phyloP scores from a whole-genome alignment of 2,329 filamentous ascomycete genomes.

The Leptoxyphium fumago region DNA sequence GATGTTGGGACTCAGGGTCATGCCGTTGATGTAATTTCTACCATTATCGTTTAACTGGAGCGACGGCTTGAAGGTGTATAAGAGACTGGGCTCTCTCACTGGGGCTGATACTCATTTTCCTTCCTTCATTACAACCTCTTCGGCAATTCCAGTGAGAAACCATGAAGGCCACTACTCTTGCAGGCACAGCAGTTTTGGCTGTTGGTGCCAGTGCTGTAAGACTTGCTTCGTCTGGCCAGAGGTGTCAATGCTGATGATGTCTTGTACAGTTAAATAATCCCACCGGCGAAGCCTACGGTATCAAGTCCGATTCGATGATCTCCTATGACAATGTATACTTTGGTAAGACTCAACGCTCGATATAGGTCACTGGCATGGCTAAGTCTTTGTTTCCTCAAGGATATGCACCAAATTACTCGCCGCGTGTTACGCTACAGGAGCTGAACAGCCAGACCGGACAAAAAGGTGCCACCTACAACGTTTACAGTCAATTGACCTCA shows the following conservation, averaged over 20 bases:
- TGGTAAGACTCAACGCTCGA: background rate
- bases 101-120: too few species aligned
- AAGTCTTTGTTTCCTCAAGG: background rate
- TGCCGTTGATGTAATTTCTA: too few species aligned
- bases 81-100: too few species aligned
- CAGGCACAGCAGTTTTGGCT: background rate
- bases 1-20: too few species aligned
- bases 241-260: background rate
- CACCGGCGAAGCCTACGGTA: background rate
- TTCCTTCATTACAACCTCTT: too few species aligned
- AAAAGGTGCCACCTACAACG: conserved; percentile 1
- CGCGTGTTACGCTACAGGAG: background rate
- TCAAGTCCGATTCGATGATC: conserved; percentile 1
- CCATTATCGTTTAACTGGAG: too few species aligned
- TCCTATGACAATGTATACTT: background rate
- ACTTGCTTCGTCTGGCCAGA: background rate
- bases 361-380: too few species aligned
- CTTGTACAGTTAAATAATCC: background rate
- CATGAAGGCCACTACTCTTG: background rate
- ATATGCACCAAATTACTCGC: conserved; percentile 1
- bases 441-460: background rate
- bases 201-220: background rate
- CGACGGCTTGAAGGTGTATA: too few species aligned
- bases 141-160: background rate
- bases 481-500: conserved; percentile 1